Percentiles rank a stretch among this genome's conserved stretches.
Conservation (phyloP, 2,329 filamentous ascomycete genomes). For the Fusarium bulbicola region DNA sequence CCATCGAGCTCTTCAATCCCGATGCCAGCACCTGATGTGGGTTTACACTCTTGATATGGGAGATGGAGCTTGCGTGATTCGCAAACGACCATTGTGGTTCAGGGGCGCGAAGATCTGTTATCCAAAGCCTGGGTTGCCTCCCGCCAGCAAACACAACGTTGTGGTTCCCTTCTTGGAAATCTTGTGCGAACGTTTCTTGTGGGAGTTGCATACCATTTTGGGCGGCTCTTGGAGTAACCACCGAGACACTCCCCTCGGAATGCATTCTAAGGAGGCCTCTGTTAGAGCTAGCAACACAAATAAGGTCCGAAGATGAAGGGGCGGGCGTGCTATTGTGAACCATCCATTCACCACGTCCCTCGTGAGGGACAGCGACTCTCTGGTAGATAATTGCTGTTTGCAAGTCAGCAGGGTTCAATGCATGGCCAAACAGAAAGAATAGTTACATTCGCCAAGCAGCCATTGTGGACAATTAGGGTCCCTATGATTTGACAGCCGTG, state of each 20-base stretch:
- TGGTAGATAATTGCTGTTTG: constrained; percentile 46
- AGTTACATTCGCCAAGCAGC: constrained; percentile 51
- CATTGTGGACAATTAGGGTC: constrained; percentile 47
- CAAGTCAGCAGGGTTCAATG: background rate
- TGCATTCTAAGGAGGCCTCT: constrained; percentile 55
- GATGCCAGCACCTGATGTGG: constrained; percentile 62
- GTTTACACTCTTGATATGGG: constrained; percentile 61
- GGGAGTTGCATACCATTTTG: constrained; percentile 34
- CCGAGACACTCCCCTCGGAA: constrained; percentile 45
- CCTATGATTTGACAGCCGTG: constrained; percentile 42
- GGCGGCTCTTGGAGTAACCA: constrained; percentile 44
- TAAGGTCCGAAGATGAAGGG: constrained; percentile 49
- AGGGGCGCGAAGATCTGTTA: constrained; percentile 56
- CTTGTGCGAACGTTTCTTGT: constrained; percentile 58
- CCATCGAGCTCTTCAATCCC: constrained; percentile 59
- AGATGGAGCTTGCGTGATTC: constrained; percentile 53
- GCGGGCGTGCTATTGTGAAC: constrained; percentile 56
- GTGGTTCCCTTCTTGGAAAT: constrained; percentile 56
- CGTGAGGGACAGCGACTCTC: constrained; percentile 43
- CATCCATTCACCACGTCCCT: constrained; percentile 42
- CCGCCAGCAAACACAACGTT: constrained; percentile 61
- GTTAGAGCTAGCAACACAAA: constrained; percentile 60
- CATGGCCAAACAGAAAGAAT: background rate
- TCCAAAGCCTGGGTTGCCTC: constrained; percentile 57
- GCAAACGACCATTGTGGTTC: constrained; percentile 46